These are phyloP conservation scores for Parathielavia appendiculata DNA, from an alignment of 495 filamentous ascomycete genomes.

Conservation along the genomic window DNA sequence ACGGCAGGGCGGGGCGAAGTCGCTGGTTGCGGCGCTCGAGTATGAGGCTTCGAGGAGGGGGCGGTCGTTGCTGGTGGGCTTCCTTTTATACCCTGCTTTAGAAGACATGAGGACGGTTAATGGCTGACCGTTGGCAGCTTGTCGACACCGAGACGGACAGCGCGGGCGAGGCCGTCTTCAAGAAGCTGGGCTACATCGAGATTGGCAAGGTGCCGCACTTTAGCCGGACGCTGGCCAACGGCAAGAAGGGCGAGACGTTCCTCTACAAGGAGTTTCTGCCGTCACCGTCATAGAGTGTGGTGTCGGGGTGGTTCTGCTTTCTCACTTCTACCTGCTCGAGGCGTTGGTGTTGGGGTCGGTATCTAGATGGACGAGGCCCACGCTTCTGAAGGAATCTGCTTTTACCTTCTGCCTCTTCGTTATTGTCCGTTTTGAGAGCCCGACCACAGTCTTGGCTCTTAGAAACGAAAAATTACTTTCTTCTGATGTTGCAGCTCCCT, in stretches of 20 bases:
- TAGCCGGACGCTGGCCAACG: constrained; percentile 25
- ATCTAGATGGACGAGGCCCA: constrained; percentile 19
- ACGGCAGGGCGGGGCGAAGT: constrained; percentile 29
- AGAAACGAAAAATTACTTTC: not conserved
- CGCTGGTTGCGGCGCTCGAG: constrained; percentile 35
- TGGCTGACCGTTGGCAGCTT: constrained; percentile 21
- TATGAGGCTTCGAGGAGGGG: constrained; percentile 33
- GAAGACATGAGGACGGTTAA: not conserved
- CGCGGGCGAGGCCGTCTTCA: constrained; percentile 33
- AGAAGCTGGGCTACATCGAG: constrained; percentile 35
- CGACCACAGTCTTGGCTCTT: not conserved
- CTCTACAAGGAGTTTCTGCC: constrained; percentile 38
- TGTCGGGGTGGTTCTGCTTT: not conserved
- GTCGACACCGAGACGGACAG: constrained; percentile 35
- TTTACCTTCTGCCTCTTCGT: not conserved
- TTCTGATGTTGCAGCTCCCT: not conserved
- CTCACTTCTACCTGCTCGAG: not conserved
- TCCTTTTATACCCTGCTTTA: not conserved
- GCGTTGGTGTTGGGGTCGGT: constrained; percentile 6
- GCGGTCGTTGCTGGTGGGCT: constrained; percentile 34
- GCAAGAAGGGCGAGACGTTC: constrained; percentile 35
- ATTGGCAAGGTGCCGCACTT: constrained; percentile 37
- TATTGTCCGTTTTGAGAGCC: not conserved
- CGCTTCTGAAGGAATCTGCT: constrained; percentile 7
- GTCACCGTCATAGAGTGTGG: not conserved